These are phyloP conservation scores for Irineochytrium annulatum DNA, from an alignment of 192 early-diverging fungal genomes.

Conservation along the genomic window DNA sequence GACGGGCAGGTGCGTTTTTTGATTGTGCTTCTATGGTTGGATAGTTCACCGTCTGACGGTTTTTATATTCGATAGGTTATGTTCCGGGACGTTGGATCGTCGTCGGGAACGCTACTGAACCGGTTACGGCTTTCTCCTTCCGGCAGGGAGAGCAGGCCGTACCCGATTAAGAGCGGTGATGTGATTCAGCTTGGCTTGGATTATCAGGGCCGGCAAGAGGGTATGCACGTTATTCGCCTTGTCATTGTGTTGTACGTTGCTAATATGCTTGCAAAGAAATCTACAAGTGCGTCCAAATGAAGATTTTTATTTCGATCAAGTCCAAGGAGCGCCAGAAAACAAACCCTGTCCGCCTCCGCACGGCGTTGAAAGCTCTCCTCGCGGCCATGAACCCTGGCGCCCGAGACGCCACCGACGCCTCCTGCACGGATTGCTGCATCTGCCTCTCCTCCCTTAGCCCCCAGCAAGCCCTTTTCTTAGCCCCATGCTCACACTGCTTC, in stretches of 20 bases:
- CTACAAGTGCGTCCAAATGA: conserved; percentile 83
- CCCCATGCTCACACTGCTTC: conserved; percentile 90
- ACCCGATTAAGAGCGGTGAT: conserved; percentile 81
- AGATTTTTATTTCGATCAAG: conserved; percentile 33
- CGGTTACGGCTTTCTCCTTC: conserved; percentile 81
- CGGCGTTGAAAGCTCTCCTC: conserved; percentile 28
- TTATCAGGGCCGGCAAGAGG: conserved; percentile 87
- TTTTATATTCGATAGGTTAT: conserved; percentile 10
- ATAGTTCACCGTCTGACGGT: background rate
- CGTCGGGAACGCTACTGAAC: conserved; percentile 95
- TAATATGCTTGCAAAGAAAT: conserved; percentile 22
- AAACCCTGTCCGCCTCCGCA: conserved; percentile 19
- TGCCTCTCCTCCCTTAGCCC: conserved; percentile 82
- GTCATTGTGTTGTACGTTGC: background rate
- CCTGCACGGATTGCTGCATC: conserved; percentile 74
- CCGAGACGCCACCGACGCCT: conserved; percentile 34
- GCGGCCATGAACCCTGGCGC: conserved; percentile 44
- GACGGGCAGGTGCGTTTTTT: conserved; percentile 42
- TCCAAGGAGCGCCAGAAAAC: conserved; percentile 15
- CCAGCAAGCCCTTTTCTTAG: conserved; percentile 86
- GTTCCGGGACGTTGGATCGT: conserved; percentile 76
- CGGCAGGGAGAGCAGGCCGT: conserved; percentile 69
- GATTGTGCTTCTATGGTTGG: conserved; percentile 6
- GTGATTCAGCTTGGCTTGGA: conserved; percentile 95
- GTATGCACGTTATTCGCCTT: conserved; percentile 24